Conservation (phyloP, 495 filamentous ascomycete species). For the Corynascus novoguineensis region DNA sequence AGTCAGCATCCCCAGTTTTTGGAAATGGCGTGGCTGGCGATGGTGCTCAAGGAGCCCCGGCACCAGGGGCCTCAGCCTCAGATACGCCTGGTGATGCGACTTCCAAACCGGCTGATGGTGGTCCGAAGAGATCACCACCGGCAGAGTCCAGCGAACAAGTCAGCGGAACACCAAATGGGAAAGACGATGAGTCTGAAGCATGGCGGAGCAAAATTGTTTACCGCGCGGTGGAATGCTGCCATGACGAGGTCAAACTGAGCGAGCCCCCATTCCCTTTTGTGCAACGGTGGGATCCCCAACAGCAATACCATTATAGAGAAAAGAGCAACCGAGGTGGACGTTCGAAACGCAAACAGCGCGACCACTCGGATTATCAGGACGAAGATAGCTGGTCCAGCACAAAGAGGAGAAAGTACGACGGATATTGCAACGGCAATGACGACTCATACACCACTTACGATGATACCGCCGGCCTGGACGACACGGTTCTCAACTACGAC, state of each 20-base stretch:
- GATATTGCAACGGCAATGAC: conserved; percentile 24
- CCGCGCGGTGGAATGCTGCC: conserved; percentile 75
- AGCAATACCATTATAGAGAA: conserved; percentile 40
- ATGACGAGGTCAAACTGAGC: conserved; percentile 65
- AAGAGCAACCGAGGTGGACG: conserved; percentile 35
- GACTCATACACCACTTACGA: conserved; percentile 43
- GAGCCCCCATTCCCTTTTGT: conserved; percentile 85
- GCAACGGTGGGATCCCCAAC: conserved; percentile 80
- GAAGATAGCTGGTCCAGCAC: conserved; percentile 29
- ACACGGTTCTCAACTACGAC: conserved; percentile 51
- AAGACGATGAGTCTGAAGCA: conserved; percentile 37
- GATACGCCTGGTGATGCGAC: not conserved
- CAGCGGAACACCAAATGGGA: not conserved
- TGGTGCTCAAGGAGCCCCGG: too few species aligned
- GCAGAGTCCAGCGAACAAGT: not conserved
- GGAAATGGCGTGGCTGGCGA: not conserved
- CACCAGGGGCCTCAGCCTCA: not conserved
- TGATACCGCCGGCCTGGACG: conserved; percentile 28
- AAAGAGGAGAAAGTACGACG: conserved; percentile 47
- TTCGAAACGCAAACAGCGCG: conserved; percentile 37
- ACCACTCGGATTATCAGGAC: conserved; percentile 34
- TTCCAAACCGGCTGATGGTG: not conserved
- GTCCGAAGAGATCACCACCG: not conserved
- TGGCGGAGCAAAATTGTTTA: conserved; percentile 72
- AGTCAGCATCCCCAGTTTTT: too few species aligned